Conservation (phyloP, 2,329 filamentous ascomycete genomes). For the Aspergillus latus region DNA sequence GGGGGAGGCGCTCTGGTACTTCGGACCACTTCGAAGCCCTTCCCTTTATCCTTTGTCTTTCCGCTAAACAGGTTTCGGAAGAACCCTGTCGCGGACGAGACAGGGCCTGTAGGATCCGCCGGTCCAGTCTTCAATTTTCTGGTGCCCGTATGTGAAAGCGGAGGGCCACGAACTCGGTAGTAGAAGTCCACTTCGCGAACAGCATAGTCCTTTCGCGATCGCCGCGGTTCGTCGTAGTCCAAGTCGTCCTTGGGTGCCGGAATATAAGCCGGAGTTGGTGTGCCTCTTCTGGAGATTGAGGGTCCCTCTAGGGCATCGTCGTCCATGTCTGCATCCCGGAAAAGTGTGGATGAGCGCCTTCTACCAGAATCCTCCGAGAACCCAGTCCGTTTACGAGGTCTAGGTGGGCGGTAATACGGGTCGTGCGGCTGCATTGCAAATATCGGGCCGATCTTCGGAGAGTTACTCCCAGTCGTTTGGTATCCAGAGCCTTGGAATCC, state of each 20-base stretch:
- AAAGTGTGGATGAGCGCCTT: slow-evolving; percentile 39
- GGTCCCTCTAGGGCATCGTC: slow-evolving; percentile 39
- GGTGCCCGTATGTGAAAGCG: slow-evolving; percentile 76
- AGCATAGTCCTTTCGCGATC: slow-evolving; percentile 77
- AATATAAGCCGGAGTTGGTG: slow-evolving; percentile 56
- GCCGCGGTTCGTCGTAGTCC: slow-evolving; percentile 50
- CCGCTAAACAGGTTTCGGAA: slow-evolving; percentile 75
- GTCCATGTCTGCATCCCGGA: slow-evolving; percentile 33
- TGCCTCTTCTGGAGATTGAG: slow-evolving; percentile 47
- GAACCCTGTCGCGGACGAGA: slow-evolving; percentile 87
- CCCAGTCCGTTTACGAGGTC: slow-evolving; percentile 66
- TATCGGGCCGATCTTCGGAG: slow-evolving; percentile 44
- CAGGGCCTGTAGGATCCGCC: slow-evolving; percentile 87
- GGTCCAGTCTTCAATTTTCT: slow-evolving; percentile 90
- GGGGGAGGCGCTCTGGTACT: slow-evolving; percentile 82
- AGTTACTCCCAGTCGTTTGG: slow-evolving; percentile 44
- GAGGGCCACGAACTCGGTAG: slow-evolving; percentile 86
- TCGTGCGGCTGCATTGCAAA: slow-evolving; percentile 59
- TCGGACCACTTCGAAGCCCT: slow-evolving; percentile 94
- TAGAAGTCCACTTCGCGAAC: slow-evolving; percentile 97
- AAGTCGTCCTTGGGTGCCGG: slow-evolving; percentile 55
- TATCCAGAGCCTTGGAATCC: slow-evolving; percentile 68
- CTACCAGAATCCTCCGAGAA: slow-evolving; percentile 47
- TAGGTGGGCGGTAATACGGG: slow-evolving; percentile 85
- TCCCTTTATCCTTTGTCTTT: slow-evolving; percentile 90